These are phyloP conservation scores for Cephaloascus fragrans DNA, from an alignment of 805 yeast genomes.

Conservation along the genomic window DNA sequence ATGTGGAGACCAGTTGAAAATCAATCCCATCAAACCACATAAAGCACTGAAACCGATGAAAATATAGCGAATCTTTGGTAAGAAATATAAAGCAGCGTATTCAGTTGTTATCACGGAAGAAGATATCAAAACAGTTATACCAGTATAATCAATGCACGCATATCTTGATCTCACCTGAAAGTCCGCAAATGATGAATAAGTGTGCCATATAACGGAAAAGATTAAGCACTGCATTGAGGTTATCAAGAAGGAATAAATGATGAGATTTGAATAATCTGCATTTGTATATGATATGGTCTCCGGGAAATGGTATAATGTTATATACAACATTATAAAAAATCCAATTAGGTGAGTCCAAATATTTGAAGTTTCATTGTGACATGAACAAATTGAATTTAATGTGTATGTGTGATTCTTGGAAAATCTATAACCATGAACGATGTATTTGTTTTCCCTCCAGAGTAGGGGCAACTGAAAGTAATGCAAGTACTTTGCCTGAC, in stretches of 20 bases:
- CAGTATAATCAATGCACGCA: constrained; percentile 93
- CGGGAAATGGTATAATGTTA: constrained; percentile 59
- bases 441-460: constrained; percentile 89
- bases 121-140: constrained; percentile 83
- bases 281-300: constrained; percentile 36
- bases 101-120: constrained; percentile 85
- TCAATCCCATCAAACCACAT: constrained; percentile 65
- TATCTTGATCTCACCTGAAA: constrained; percentile 55
- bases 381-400: constrained; percentile 45
- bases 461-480: constrained; percentile 84
- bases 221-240: constrained; percentile 72
- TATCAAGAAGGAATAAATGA: constrained; percentile 52
- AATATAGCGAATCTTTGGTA: constrained; percentile 33
- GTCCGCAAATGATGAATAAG: constrained; percentile 71
- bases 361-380: constrained; percentile 84
- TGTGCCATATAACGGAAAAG: constrained; percentile 85
- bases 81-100: constrained; percentile 63
- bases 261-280: constrained; percentile 33
- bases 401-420: constrained; percentile 53
- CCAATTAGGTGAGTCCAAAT: constrained; percentile 91
- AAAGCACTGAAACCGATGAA: constrained; percentile 53
- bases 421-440: constrained; percentile 80
- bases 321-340: constrained; percentile 42
- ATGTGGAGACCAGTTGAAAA: constrained; percentile 84
- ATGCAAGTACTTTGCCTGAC: constrained; percentile 43